phyloP scores from a whole-genome alignment of 306 rosid genomes.

The Carpinus viminea region DNA sequence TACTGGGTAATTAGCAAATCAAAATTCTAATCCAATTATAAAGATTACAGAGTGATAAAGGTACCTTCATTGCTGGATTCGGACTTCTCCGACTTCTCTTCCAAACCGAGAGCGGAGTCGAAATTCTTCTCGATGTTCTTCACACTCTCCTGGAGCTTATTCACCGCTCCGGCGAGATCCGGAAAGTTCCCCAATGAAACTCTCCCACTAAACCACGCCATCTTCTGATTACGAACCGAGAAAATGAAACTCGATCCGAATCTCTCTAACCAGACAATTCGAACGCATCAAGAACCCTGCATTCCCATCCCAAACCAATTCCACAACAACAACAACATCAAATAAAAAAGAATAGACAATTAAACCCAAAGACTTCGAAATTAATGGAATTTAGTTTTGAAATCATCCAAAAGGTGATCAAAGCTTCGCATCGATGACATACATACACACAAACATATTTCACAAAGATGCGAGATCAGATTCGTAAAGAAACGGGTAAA shows the following conservation, averaged over 20 bases:
- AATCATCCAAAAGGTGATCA: too few species aligned
- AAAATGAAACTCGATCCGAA: conserved; percentile 19
- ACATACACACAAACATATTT: background rate
- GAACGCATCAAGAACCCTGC: conserved; percentile 31
- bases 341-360: background rate
- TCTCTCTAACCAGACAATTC: conserved; percentile 28
- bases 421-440: background rate
- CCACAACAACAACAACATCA: background rate
- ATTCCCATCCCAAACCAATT: conserved; percentile 5
- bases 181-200: conserved; percentile 88
- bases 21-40: background rate
- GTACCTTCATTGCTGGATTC: conserved; percentile 86
- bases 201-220: conserved; percentile 94
- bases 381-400: conserved; percentile 14
- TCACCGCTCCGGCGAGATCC: conserved; percentile 96
- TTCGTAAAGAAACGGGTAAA: conserved; percentile 7
- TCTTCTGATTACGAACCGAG: conserved; percentile 43
- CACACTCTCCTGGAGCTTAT: conserved; percentile 98
- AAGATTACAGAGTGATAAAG: conserved; percentile 22
- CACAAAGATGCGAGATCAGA: conserved; percentile 18
- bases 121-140: conserved; percentile 97
- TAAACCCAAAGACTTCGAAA: background rate
- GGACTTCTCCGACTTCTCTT: conserved; percentile 57
- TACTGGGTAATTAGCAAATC: background rate
- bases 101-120: conserved; percentile 88